phyloP scores from a whole-genome alignment of 2,329 filamentous ascomycete species.

The Ceratocystis ficicola region DNA sequence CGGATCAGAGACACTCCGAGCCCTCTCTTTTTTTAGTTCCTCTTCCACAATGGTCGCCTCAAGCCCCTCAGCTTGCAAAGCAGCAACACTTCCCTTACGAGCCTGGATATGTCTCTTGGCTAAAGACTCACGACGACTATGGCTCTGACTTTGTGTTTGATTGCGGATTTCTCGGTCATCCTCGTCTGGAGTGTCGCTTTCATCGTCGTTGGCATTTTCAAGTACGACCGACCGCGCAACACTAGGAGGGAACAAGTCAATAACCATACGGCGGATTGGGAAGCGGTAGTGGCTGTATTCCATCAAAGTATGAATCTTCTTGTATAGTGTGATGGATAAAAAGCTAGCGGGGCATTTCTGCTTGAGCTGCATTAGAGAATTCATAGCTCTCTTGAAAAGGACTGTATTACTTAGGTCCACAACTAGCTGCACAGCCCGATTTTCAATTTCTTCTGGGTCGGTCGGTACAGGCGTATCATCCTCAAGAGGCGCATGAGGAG shows the following conservation, averaged over 20 bases:
- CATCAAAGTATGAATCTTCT: constrained; percentile 70
- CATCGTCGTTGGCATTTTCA: constrained; percentile 48
- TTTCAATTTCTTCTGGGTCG: constrained; percentile 45
- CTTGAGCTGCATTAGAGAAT: constrained; percentile 70
- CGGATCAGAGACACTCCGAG: constrained; percentile 42
- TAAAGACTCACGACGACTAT: constrained; percentile 15
- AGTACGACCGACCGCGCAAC: constrained; percentile 78
- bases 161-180: constrained; percentile 29
- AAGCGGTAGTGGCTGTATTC: constrained; percentile 84
- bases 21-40: constrained; percentile 41
- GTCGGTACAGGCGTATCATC: constrained; percentile 29
- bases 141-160: constrained; percentile 8
- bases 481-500: constrained; percentile 32
- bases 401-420: constrained; percentile 89
- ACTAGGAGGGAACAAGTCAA: constrained; percentile 87
- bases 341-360: constrained; percentile 64
- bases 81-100: constrained; percentile 20
- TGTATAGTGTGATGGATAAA: constrained; percentile 64
- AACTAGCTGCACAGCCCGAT: constrained; percentile 72
- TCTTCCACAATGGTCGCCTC: constrained; percentile 26
- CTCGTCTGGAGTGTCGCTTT: constrained; percentile 34
- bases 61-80: constrained; percentile 12
- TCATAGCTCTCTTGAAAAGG: constrained; percentile 73
- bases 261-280: constrained; percentile 73
- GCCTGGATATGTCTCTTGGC: constrained; percentile 12